These are phyloP conservation scores for Dioszegia hungarica DNA, from an alignment of 768 basidiomycete species.

Conservation along the genomic window DNA sequence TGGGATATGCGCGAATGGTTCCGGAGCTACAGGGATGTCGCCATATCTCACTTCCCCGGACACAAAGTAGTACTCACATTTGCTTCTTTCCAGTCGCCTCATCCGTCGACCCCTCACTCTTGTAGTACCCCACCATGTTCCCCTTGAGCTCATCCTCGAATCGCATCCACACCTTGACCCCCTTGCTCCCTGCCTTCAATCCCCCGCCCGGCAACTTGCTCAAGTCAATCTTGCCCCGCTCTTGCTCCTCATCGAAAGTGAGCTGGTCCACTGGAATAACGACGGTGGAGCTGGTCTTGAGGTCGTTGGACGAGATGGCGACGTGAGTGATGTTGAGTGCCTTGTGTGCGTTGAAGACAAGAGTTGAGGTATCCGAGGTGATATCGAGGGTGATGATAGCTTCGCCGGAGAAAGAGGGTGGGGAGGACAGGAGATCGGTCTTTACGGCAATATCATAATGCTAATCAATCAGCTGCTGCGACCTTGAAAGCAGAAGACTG, in stretches of 20 bases:
- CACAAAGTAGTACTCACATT: constrained; percentile 53
- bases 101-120: constrained; percentile 36
- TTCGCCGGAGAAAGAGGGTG: constrained; percentile 61
- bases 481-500: no score
- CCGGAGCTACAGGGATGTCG: no score
- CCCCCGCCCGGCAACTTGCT: constrained; percentile 59
- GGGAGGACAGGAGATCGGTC: constrained; percentile 67
- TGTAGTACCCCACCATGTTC: constrained; percentile 62
- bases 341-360: constrained; percentile 73
- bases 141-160: constrained; percentile 66
- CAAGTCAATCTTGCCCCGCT: constrained; percentile 64
- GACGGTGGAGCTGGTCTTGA: constrained; percentile 30
- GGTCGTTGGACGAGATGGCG: constrained; percentile 29
- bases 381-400: constrained; percentile 29
- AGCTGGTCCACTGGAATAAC: constrained; percentile 44
- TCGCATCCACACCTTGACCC: constrained; percentile 62
- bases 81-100: constrained; percentile 60
- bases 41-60: no score
- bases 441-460: constrained; percentile 50
- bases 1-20: no score
- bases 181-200: constrained; percentile 52
- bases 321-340: constrained; percentile 65
- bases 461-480: constrained; percentile 11
- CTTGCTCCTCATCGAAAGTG: constrained; percentile 59
- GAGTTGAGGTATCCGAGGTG: constrained; percentile 15